Percentiles rank a stretch among this genome's conserved stretches.
These are phyloP conservation scores for Lasiosphaeria miniovina DNA, from an alignment of 495 filamentous ascomycete genomes.

Conservation along the genomic window DNA sequence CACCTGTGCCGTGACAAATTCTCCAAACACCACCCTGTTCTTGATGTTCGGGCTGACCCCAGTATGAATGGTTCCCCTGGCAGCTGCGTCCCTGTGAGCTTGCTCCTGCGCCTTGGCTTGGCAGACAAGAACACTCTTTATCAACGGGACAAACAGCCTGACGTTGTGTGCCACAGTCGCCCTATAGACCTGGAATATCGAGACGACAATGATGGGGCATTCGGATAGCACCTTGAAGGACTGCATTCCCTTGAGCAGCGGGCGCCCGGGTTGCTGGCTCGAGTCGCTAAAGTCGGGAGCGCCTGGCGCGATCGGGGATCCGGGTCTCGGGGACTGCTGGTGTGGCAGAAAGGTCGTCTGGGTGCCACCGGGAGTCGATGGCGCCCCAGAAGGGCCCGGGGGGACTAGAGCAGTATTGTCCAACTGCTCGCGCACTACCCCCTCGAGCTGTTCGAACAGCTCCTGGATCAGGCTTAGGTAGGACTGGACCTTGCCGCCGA, in stretches of 20 bases:
- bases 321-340: conserved; percentile 80
- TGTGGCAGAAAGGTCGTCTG: conserved; percentile 56
- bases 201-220: conserved; percentile 98
- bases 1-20: conserved; percentile 95
- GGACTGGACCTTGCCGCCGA: conserved; percentile 74
- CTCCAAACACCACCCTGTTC: conserved; percentile 90
- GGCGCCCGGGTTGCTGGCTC: conserved; percentile 74
- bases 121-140: conserved; percentile 82
- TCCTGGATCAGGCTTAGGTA: conserved; percentile 92
- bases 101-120: conserved; percentile 93
- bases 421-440: conserved; percentile 89
- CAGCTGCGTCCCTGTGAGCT: conserved; percentile 78
- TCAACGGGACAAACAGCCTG: conserved; percentile 86
- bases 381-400: conserved; percentile 44
- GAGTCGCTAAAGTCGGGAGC: conserved; percentile 55
- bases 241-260: conserved; percentile 87
- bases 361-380: conserved; percentile 73
- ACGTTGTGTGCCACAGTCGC: conserved; percentile 77
- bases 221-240: conserved; percentile 98
- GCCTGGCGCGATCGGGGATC: conserved; percentile 76
- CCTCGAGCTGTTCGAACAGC: conserved; percentile 91
- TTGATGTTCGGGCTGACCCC: conserved; percentile 93
- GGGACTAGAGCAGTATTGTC: conserved; percentile 61
- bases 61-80: conserved; percentile 75
- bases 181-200: conserved; percentile 91